Percentiles rank a stretch among this genome's conserved stretches.
These are phyloP conservation scores for Pleurotus platypus DNA, from an alignment of 768 basidiomycete genomes.

Conservation along the genomic window DNA sequence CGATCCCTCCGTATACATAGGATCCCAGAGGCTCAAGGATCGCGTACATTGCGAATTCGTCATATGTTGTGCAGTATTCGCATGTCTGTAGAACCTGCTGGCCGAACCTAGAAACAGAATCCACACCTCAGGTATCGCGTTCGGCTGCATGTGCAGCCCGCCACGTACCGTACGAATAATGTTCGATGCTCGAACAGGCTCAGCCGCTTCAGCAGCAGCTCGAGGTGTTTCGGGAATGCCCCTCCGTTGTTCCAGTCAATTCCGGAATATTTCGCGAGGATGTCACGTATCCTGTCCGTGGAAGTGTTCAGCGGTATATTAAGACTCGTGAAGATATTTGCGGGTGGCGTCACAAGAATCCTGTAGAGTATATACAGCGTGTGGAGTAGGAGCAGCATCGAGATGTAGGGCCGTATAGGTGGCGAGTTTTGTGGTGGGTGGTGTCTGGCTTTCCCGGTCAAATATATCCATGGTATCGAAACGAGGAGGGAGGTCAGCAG, in stretches of 20 bases:
- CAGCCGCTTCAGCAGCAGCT: slow-evolving; percentile 51
- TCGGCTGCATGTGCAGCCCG: not conserved
- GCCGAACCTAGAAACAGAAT: slow-evolving; percentile 49
- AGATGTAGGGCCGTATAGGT: slow-evolving; percentile 23
- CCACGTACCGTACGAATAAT: slow-evolving; percentile 53
- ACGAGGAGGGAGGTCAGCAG: slow-evolving; percentile 5
- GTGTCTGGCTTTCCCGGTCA: slow-evolving; percentile 7
- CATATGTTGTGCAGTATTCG: slow-evolving; percentile 57
- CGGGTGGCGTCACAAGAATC: slow-evolving; percentile 45
- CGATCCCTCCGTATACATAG: slow-evolving; percentile 54
- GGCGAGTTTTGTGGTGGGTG: slow-evolving; percentile 11
- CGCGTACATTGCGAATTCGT: slow-evolving; percentile 59
- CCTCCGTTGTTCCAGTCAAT: slow-evolving; percentile 19
- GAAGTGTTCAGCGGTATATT: slow-evolving; percentile 51
- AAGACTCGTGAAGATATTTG: slow-evolving; percentile 61
- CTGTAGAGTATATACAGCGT: slow-evolving; percentile 45
- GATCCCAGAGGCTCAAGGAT: slow-evolving; percentile 51
- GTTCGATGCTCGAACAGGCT: slow-evolving; percentile 54
- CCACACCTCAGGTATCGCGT: no score
- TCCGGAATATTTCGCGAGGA: slow-evolving; percentile 38
- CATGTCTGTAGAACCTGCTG: slow-evolving; percentile 62
- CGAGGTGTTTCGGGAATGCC: slow-evolving; percentile 42
- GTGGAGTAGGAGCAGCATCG: slow-evolving; percentile 43
- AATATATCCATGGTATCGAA: slow-evolving; percentile 13
- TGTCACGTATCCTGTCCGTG: slow-evolving; percentile 45